Percentiles rank a stretch among this genome's conserved stretches.
Evolutionary conservation across 2,329 filamentous ascomycete genomes (phyloP).

Genomic region (Didymella arachidicola): DNA sequence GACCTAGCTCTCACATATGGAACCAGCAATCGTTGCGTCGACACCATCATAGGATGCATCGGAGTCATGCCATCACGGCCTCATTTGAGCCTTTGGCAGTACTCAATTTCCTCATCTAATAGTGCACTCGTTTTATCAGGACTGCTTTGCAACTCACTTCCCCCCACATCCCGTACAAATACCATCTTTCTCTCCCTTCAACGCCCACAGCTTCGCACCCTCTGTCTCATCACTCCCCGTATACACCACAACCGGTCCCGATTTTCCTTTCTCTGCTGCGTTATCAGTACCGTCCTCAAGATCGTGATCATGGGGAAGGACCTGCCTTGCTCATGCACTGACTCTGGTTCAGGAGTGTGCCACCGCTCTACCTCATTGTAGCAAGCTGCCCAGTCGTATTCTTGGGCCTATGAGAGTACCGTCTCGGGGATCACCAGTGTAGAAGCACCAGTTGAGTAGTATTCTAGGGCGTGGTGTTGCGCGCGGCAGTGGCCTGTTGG

Average conservation of each 20-base stretch:
- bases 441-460: conserved; percentile 27
- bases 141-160: neutral
- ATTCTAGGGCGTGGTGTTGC: conserved; percentile 32
- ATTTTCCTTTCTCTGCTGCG: conserved; percentile 3
- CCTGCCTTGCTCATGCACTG: conserved; percentile 15
- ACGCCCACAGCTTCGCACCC: conserved; percentile 12
- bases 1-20: neutral
- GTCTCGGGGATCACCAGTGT: conserved; percentile 31
- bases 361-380: conserved; percentile 17
- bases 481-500: conserved; percentile 37
- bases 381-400: conserved; percentile 28
- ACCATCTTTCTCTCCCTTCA: conserved; percentile 15
- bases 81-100: no score
- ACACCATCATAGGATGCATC: no score
- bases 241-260: conserved; percentile 8
- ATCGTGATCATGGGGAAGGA: neutral
- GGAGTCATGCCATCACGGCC: no score
- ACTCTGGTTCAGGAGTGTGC: conserved; percentile 12
- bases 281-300: neutral
- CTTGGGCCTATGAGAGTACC: conserved; percentile 27
- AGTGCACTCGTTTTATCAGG: neutral
- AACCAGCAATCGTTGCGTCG: no score
- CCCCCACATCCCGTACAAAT: conserved; percentile 16
- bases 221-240: conserved; percentile 3
- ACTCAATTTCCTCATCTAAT: no score